Base-by-base conservation (phyloP, 1,139 yeast species). In the Hyphopichia pseudoburtonii region DNA sequence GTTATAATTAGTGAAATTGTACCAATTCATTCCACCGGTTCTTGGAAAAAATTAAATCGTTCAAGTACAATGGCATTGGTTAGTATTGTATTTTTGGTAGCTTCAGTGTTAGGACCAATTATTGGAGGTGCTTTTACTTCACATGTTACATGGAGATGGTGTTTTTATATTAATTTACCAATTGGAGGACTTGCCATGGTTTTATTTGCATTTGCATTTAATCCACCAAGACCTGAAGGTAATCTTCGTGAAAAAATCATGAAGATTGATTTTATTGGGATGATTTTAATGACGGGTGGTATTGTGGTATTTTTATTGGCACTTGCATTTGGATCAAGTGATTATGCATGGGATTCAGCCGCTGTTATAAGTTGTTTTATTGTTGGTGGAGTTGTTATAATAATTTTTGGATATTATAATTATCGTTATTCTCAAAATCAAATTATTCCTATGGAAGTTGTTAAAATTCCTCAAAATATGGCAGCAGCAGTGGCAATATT, bases 131-230 rank as follows among this genome's bases (percentile, higher is more conserved):
- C 57, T 2, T 55, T 56, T 47, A 54, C 61, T 14, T 54, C 77
- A n/a, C 66, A 76, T 35, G 80, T 77, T 2, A 64, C 79, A 12
- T 85, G 92, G 92, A 70, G 92, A 55, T 83, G 90, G 90, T 80
- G 87, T 48, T 85, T 84, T 56, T 85, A 79, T 56, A 70, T 85
- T 49, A 84, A 83, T 54, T 51, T 53, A 39, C 57, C 57, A 9
- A 43, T 53, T 35, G 57, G 57, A 8, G 57, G 46, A 3, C 34
- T 48, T 22, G 56, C 56, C 3, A 35, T 43, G 25, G 45, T 34
- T 3, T 37, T 50, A 28, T 46, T 53, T 27, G 17, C 39, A 14
- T 41, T 40, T 22, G 44, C 47, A 1, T 53, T 49, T 41, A 45
- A 45, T 16, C 55, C 56, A 1, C 57, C 57, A 7, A 41, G 32